Conservation (phyloP, 2,329 filamentous ascomycete genomes). For the Akanthomyces muscarius region DNA sequence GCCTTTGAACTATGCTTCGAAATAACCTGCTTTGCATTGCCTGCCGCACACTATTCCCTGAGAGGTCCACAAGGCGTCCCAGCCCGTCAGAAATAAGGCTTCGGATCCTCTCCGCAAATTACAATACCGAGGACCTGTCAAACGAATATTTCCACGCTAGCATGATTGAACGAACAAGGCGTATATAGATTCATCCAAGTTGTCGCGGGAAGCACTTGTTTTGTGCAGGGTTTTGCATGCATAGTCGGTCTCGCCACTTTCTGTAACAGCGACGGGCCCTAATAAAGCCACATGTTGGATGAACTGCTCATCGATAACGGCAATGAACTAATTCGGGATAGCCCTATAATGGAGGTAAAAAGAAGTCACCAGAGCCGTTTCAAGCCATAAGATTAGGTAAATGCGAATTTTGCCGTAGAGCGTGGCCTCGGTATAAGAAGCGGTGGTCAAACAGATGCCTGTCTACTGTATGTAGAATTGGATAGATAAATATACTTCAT, state of each 20-base stretch:
- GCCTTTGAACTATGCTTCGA: too few species aligned
- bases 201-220: background rate
- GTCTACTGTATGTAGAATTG: too few species aligned
- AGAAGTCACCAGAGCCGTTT: background rate
- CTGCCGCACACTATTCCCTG: background rate
- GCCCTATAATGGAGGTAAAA: background rate
- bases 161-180: background rate
- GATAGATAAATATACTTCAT: too few species aligned
- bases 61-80: background rate
- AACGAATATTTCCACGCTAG: too few species aligned
- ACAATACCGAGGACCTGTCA: too few species aligned
- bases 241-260: background rate
- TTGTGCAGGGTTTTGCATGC: too few species aligned
- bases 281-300: too few species aligned
- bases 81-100: background rate
- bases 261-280: background rate
- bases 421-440: background rate
- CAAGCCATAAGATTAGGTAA: background rate
- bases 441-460: too few species aligned
- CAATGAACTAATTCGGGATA: too few species aligned
- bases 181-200: background rate
- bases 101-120: background rate
- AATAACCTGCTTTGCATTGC: too few species aligned
- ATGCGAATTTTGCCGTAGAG: background rate
- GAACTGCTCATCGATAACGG: too few species aligned